Evolutionary conservation across 2,329 filamentous ascomycete species (phyloP).

Genomic region (Cladophialophora yegresii): DNA sequence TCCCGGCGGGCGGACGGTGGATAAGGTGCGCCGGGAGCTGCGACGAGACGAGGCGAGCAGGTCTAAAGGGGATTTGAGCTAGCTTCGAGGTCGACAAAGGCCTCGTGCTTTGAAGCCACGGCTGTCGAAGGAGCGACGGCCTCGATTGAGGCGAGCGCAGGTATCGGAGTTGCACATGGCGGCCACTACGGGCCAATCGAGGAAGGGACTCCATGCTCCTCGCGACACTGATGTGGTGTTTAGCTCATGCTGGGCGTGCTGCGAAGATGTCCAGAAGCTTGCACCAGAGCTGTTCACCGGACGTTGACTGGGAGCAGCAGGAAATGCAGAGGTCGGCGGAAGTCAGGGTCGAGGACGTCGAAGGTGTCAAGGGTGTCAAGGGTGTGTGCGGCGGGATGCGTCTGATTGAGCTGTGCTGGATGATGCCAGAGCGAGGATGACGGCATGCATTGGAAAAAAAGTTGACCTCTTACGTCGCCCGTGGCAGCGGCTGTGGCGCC

Average conservation of each 20-base stretch:
- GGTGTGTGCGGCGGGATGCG: neutral
- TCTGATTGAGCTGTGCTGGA: neutral
- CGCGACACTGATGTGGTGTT: conserved; percentile 3
- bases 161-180: conserved; percentile 10
- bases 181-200: conserved; percentile 25
- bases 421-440: conserved; percentile 2
- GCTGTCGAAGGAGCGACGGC: neutral
- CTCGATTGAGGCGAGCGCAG: conserved; percentile 16
- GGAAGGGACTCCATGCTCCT: conserved; percentile 30
- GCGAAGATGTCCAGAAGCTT: neutral
- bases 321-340: neutral
- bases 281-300: neutral
- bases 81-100: conserved; percentile 13
- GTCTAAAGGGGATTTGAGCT: neutral
- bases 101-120: conserved; percentile 14
- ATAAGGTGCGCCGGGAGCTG: conserved; percentile 13
- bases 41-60: conserved; percentile 1
- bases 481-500: no score
- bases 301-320: neutral
- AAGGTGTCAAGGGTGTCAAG: neutral
- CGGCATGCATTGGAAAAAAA: neutral
- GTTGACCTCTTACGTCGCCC: neutral
- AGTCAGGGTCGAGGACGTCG: neutral
- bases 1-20: conserved; percentile 7
- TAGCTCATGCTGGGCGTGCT: conserved; percentile 27